Evolutionary conservation across 2,329 filamentous ascomycete genomes (phyloP).

Genomic region (Moelleriella libera): DNA sequence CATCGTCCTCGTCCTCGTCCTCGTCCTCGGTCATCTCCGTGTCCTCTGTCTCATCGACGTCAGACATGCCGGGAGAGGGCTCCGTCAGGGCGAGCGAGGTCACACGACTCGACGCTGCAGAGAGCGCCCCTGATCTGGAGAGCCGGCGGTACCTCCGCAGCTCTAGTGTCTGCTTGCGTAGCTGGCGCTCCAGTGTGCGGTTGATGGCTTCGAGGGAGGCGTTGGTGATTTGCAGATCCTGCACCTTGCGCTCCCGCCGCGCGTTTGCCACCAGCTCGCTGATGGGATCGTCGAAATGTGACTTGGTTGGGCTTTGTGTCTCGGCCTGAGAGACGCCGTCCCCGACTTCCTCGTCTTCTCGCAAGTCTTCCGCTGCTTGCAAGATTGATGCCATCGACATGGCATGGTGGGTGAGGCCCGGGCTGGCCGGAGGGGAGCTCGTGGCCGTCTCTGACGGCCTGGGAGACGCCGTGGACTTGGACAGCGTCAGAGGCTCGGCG

Average conservation of each 20-base stretch:
- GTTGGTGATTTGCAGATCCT: conserved; percentile 94
- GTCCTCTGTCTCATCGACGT: conserved; percentile 30
- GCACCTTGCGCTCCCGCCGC: conserved; percentile 80
- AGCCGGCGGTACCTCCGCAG: conserved; percentile 75
- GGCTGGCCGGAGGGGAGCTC: conserved; percentile 20
- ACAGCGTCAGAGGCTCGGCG: conserved; percentile 21
- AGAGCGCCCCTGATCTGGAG: conserved; percentile 65
- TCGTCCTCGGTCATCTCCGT: conserved; percentile 17
- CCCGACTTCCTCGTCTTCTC: conserved; percentile 13
- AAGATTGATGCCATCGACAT: conserved; percentile 41
- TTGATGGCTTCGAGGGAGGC: conserved; percentile 93
- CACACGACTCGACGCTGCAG: conserved; percentile 32
- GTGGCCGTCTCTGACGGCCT: conserved; percentile 15
- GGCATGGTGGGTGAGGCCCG: conserved; percentile 16
- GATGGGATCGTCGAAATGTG: conserved; percentile 40
- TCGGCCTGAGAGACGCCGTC: conserved; percentile 18
- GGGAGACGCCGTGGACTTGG: conserved; percentile 18
- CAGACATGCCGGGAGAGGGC: conserved; percentile 30
- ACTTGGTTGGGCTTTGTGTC: conserved; percentile 43
- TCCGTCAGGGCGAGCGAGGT: conserved; percentile 27
- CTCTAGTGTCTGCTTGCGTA: conserved; percentile 83
- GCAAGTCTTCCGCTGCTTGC: conserved; percentile 39
- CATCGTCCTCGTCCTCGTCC: conserved; percentile 24
- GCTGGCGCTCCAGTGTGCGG: conserved; percentile 75
- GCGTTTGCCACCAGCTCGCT: conserved; percentile 78